Base-by-base conservation (phyloP, 176 grass and related monocot genomes). In the Juncus effusus region DNA sequence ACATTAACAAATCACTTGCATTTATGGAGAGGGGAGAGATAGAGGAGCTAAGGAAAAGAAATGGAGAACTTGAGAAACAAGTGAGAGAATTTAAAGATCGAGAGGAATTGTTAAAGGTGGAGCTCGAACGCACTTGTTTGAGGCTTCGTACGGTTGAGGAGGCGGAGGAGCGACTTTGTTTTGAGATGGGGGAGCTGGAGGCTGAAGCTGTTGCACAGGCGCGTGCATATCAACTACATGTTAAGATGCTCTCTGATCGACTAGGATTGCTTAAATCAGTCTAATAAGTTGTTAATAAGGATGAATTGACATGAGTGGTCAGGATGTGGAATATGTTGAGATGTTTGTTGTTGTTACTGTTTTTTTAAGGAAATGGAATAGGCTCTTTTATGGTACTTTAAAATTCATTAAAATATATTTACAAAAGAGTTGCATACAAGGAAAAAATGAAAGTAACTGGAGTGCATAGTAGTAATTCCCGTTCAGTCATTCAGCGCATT, bases 131-230 rank as follows among this genome's bases (percentile, higher is more conserved):
- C 35, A 83, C 87, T 8, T 76, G 84, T 10, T 67, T 60, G 59
- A 47, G 82, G 76, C 58, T 86, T 55, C 74, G 64, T 16, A 69
- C 78, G 16, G 51, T 76, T 11, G 87, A 96, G 76, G 92, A 88
- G 74, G 92, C 74, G 44, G 87, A 91, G 84, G 87, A 91, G 79
- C 74, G 79, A 16, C 79, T 91, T n/a, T 88, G 84, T 57, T 74
- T 73, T 59, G 69, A 96, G 76, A 79, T 91, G 57, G 87, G 84
- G 4, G 92, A 91, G 73, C 76, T 91, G 38, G 87, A 96, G 76
- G 87, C 87, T 0, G 87, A 96, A 79, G 81, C 79, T 16, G 38
- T 88, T 16, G 2, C 0, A 59, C 53, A 87, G 50, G 92, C 87
- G 19, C 14, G 78, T 10, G 82, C 60, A 70, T 91, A 85, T 73